Percentiles rank a stretch among this genome's conserved stretches.
Conservation (phyloP, 2,329 filamentous ascomycete species). For the Penicillium thymicola region DNA sequence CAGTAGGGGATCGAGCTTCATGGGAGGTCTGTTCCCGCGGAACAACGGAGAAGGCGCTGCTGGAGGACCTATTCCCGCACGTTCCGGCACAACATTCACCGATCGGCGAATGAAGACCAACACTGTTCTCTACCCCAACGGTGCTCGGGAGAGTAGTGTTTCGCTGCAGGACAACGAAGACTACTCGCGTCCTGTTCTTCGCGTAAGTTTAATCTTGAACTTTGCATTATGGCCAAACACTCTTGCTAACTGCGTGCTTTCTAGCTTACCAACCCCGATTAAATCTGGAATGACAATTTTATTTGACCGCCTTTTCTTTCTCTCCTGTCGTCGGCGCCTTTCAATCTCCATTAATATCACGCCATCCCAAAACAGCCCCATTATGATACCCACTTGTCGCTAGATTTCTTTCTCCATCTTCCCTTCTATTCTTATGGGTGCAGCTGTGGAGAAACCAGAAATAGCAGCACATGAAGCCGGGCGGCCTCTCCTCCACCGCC, state of each 20-base stretch:
- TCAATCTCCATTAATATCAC: slow-evolving; percentile 26
- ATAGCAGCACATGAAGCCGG: background rate
- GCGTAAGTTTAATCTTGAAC: slow-evolving; percentile 31
- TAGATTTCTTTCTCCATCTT: slow-evolving; percentile 19
- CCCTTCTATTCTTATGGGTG: slow-evolving; percentile 18
- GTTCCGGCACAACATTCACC: slow-evolving; percentile 36
- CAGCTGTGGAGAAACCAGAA: slow-evolving; percentile 1
- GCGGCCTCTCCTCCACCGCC: background rate
- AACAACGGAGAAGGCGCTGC: slow-evolving; percentile 18
- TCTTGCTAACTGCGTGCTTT: slow-evolving; percentile 15
- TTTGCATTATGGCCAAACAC: background rate
- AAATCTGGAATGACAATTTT: slow-evolving; percentile 14
- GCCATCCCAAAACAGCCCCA: slow-evolving; percentile 31
- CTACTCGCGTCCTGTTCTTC: slow-evolving; percentile 46
- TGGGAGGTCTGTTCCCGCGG: slow-evolving; percentile 33
- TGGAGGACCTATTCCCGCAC: slow-evolving; percentile 6
- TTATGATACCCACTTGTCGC: slow-evolving; percentile 42
- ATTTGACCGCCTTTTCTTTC: slow-evolving; percentile 13
- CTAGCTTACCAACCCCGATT: slow-evolving; percentile 38
- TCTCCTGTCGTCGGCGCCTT: slow-evolving; percentile 12
- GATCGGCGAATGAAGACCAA: slow-evolving; percentile 47
- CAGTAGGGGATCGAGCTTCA: slow-evolving; percentile 36
- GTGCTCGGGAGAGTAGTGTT: slow-evolving; percentile 42
- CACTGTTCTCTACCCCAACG: slow-evolving; percentile 40
- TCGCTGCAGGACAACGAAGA: slow-evolving; percentile 49